Evolutionary conservation across 2,329 filamentous ascomycete species (phyloP), one percentile per base, ranked within the genome.

Genomic region (Penicillium glabrum): DNA sequence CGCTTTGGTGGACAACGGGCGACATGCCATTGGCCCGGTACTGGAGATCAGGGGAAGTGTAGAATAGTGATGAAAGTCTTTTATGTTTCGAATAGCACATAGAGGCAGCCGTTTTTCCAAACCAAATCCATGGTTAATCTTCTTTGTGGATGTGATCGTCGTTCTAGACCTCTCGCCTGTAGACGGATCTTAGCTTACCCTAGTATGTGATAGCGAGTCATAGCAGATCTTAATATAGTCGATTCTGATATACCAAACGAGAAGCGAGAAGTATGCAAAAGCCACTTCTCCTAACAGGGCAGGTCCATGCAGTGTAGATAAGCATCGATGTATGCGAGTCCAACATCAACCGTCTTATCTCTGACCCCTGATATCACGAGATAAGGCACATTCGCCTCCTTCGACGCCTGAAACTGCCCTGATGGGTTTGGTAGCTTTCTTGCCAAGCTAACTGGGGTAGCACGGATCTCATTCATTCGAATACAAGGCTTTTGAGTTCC

Each of bases 11-110:
- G 61, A 51, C 59, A 56, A 41, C 3, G 55, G 54, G 49, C 41
- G 56, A 46, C 33, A 46, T 44, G 56, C 52, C 45, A 45, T 47
- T 46, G 23, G 24, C 41, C 50, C 39, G 39, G 39, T 41, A 44
- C 56, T 56, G 48, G 60, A 53, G 52, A 52, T 60, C 50, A 48
- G 44, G 54, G 50, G 58, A 14, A 57, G 61, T 72, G 70, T 75
- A 74, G 72, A 74, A 71, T 75, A 74, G 62, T 62, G 67, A 68
- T 68, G 65, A 67, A 53, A 57, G 56, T 57, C 59, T 57, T 61
- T 59, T 61, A 53, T 64, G 60, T 68, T 69, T 67, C 64, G 62
- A 66, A 69, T 71, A 69, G 68, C 70, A 71, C 67, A 72, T 75
- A 75, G 69, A 74, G 61, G 61, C 62, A 62, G 43, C 49, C 41